These are phyloP conservation scores for Lachancea meyersii DNA, from an alignment of 805 yeast genomes.

Conservation along the genomic window DNA sequence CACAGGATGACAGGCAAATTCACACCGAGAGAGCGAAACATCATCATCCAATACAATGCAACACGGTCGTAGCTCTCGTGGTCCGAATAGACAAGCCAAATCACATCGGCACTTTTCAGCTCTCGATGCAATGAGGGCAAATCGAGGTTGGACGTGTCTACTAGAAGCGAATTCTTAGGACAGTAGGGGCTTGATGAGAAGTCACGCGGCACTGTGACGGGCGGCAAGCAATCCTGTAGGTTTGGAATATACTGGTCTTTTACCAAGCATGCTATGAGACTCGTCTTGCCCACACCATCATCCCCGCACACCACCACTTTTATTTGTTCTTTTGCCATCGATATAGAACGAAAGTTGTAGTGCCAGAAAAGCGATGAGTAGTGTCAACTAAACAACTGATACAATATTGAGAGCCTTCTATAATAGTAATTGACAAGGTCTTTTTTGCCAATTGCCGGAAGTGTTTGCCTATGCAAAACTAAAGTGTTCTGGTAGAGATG, in stretches of 20 bases:
- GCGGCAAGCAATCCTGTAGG: slow-evolving; percentile 73
- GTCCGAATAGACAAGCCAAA: slow-evolving; percentile 91
- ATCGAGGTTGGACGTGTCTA: slow-evolving; percentile 77
- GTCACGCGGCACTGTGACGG: slow-evolving; percentile 75
- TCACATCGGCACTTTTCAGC: slow-evolving; percentile 78
- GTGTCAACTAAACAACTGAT: too few species aligned
- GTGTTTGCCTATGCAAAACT: too few species aligned
- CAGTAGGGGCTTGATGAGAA: slow-evolving; percentile 54
- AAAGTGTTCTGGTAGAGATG: too few species aligned
- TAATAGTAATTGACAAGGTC: too few species aligned
- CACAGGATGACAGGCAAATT: slow-evolving; percentile 89
- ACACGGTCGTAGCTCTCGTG: slow-evolving; percentile 92
- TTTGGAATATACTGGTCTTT: slow-evolving; percentile 76
- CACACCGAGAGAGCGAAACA: slow-evolving; percentile 87
- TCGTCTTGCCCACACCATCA: slow-evolving; percentile 81
- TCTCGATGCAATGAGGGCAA: slow-evolving; percentile 56
- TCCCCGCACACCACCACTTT: slow-evolving; percentile 92
- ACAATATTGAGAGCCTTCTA: too few species aligned
- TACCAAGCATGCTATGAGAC: slow-evolving; percentile 70
- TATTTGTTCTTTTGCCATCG: slow-evolving; percentile 46
- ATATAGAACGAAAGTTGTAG: background rate
- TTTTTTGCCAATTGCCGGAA: too few species aligned
- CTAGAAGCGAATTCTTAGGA: slow-evolving; percentile 59
- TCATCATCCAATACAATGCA: slow-evolving; percentile 90
- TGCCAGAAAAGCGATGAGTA: too few species aligned